phyloP scores from a whole-genome alignment of 148 eudicot species.

The Chenopodium berlandieri region DNA sequence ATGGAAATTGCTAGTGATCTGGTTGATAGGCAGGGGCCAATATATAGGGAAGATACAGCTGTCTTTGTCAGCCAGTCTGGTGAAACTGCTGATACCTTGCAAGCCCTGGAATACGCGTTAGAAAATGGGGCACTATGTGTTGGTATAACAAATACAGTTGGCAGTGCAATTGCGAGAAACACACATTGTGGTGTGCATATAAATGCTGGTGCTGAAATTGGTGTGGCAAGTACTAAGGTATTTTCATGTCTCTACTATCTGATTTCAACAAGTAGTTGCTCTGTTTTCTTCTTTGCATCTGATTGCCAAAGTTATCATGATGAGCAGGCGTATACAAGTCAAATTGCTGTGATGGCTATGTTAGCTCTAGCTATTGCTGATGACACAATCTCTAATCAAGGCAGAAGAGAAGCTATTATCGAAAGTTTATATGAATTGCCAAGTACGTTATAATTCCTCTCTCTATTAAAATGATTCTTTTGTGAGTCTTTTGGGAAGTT shows the following conservation, averaged over 20 bases:
- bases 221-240: conserved; percentile 99
- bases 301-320: conserved; percentile 1
- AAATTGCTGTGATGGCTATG: conserved; percentile 98
- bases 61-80: conserved; percentile 99
- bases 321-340: conserved; percentile 97
- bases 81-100: conserved; percentile 95
- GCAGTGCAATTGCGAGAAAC: conserved; percentile 91
- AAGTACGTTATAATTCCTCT: conserved; percentile 41
- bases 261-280: neutral
- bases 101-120: conserved; percentile 85
- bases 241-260: neutral
- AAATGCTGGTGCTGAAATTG: conserved; percentile 98
- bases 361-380: conserved; percentile 87
- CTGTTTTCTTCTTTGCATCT: conserved; percentile 15
- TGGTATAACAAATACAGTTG: conserved; percentile 95
- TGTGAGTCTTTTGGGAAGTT: neutral
- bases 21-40: conserved; percentile 95
- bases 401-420: conserved; percentile 75
- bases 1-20: conserved; percentile 99
- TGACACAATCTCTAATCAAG: conserved; percentile 79
- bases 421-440: conserved; percentile 87
- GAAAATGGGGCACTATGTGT: conserved; percentile 97
- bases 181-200: conserved; percentile 96
- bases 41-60: conserved; percentile 95
- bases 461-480: neutral